Conservation (phyloP, 2,329 filamentous ascomycete species). For the Exophiala xenobiotica region DNA sequence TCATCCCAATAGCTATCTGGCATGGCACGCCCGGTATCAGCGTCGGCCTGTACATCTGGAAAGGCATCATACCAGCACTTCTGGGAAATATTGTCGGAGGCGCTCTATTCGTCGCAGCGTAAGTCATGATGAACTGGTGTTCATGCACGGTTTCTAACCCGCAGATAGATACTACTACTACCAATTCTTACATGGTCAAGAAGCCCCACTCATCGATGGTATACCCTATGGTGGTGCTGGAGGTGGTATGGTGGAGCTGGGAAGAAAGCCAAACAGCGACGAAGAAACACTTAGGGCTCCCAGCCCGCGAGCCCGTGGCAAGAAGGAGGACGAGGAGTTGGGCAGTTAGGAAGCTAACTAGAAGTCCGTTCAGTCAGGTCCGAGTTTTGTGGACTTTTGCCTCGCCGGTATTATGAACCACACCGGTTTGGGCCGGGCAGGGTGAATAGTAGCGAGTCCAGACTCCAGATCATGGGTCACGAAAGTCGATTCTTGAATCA, state of each 20-base stretch:
- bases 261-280: neutral
- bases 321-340: too few species aligned
- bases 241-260: neutral
- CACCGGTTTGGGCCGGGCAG: too few species aligned
- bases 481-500: too few species aligned
- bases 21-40: slow-evolving; percentile 45
- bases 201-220: slow-evolving; percentile 3
- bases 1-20: slow-evolving; percentile 54
- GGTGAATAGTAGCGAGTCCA: too few species aligned
- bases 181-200: slow-evolving; percentile 39
- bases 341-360: too few species aligned
- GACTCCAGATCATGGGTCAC: too few species aligned
- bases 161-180: slow-evolving; percentile 52
- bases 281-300: neutral
- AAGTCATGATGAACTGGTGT: too few species aligned
- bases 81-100: slow-evolving; percentile 58
- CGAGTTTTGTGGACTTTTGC: too few species aligned
- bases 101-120: slow-evolving; percentile 51
- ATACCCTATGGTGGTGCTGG: neutral
- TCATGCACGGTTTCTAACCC: too few species aligned
- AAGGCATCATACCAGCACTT: slow-evolving; percentile 53
- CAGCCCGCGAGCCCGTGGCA: too few species aligned
- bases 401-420: too few species aligned
- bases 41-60: slow-evolving; percentile 56
- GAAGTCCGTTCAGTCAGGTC: too few species aligned